These are phyloP conservation scores for Phytophthora syringae DNA, from an alignment of 352 stramenopile genomes.

Conservation along the genomic window DNA sequence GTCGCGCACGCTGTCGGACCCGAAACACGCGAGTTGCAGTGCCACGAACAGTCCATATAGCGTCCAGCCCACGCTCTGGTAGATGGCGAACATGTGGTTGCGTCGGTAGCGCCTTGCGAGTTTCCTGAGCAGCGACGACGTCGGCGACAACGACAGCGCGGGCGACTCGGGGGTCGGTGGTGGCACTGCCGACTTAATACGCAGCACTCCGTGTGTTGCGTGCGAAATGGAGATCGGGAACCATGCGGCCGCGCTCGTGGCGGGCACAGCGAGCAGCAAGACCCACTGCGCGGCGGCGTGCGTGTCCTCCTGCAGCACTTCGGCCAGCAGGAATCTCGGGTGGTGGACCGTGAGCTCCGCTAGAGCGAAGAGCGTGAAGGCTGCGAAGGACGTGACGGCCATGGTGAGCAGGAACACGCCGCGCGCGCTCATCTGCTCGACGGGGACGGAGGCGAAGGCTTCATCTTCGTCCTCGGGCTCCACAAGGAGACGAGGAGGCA, in stretches of 20 bases:
- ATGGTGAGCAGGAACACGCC: constrained; percentile 64
- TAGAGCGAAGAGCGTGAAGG: constrained; percentile 70
- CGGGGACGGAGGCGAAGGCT: constrained; percentile 22
- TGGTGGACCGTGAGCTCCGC: constrained; percentile 59
- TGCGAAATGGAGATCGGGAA: constrained; percentile 62
- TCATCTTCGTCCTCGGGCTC: constrained; percentile 34
- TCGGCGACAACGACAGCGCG: constrained; percentile 22
- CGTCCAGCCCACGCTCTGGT: constrained; percentile 66
- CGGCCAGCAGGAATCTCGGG: constrained; percentile 40
- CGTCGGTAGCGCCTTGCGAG: constrained; percentile 38
- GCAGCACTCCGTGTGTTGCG: constrained; percentile 24
- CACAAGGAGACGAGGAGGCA: constrained; percentile 21
- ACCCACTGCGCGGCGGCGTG: constrained; percentile 48
- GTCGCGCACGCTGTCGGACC: constrained; percentile 5
- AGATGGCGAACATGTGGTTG: constrained; percentile 73
- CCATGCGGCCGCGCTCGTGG: constrained; percentile 67
- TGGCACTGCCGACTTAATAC: constrained; percentile 39
- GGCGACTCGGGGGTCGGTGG: constrained; percentile 27
- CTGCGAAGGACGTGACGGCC: constrained; percentile 62
- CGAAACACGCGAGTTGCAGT: constrained; percentile 49
- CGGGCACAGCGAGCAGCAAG: constrained; percentile 52
- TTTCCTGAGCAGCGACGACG: constrained; percentile 33
- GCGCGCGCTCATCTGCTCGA: constrained; percentile 52
- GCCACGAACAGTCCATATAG: constrained; percentile 64
- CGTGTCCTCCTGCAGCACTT: constrained; percentile 44